Percentiles rank a stretch among this genome's conserved stretches.
Conservation (phyloP, 768 basidiomycete genomes). For the Inosperma sp. region DNA sequence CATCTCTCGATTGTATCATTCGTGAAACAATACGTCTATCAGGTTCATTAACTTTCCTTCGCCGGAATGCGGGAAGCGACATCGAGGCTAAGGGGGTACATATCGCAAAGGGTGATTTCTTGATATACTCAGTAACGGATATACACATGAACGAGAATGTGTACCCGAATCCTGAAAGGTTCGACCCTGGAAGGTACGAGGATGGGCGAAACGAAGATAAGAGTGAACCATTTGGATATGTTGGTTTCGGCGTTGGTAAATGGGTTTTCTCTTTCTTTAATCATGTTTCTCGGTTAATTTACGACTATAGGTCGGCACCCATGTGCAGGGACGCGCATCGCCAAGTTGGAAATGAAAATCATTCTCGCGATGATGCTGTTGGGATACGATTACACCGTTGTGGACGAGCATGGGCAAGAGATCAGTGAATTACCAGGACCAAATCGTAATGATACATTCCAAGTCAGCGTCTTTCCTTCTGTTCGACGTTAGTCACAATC, state of each 20-base stretch:
- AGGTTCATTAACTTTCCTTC: conserved; percentile 26
- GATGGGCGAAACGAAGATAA: conserved; percentile 34
- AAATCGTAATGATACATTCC: conserved; percentile 30
- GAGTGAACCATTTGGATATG: conserved; percentile 28
- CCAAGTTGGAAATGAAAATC: conserved; percentile 38
- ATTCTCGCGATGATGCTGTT: conserved; percentile 32
- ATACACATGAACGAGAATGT: conserved; percentile 34
- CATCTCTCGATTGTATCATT: conserved; percentile 34
- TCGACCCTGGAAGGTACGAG: conserved; percentile 34
- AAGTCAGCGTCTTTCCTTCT: conserved; percentile 11
- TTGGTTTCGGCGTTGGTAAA: conserved; percentile 41
- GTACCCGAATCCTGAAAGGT: conserved; percentile 32
- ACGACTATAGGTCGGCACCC: conserved; percentile 32
- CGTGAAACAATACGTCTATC: conserved; percentile 39
- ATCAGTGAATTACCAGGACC: conserved; percentile 25
- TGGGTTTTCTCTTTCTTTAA: not conserved
- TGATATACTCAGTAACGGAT: conserved; percentile 33
- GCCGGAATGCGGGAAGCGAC: conserved; percentile 33
- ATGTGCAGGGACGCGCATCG: conserved; percentile 36
- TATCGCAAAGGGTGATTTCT: conserved; percentile 32
- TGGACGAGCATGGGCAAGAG: conserved; percentile 28
- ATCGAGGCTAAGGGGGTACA: conserved; percentile 23
- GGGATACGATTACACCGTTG: conserved; percentile 33
- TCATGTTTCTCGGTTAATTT: not conserved
- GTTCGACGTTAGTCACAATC: not conserved